Evolutionary conservation across 2,329 filamentous ascomycete genomes (phyloP).

Genomic region (Plectosphaerella cucumerina): DNA sequence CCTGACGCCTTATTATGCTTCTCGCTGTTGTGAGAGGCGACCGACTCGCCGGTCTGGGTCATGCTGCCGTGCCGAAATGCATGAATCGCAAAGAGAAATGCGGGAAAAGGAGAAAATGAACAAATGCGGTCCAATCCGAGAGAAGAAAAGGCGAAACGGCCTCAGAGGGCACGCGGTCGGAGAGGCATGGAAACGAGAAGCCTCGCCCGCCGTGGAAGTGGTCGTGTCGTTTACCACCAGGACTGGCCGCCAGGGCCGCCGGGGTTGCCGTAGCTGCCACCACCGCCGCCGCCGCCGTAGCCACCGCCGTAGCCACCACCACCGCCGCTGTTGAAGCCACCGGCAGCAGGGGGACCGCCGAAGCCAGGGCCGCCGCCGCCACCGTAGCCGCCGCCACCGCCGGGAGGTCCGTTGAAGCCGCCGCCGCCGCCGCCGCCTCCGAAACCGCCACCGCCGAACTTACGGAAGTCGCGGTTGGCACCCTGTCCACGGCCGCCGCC

Average conservation of each 20-base stretch:
- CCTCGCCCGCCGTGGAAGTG: background rate
- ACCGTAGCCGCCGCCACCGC: slow-evolving; percentile 27
- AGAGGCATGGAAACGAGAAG: background rate
- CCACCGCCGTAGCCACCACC: slow-evolving; percentile 35
- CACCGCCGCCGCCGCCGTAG: slow-evolving; percentile 42
- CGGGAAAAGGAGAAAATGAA: slow-evolving; percentile 21
- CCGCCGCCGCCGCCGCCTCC: slow-evolving; percentile 38
- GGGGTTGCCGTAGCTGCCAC: slow-evolving; percentile 64
- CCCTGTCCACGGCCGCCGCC: slow-evolving; percentile 67
- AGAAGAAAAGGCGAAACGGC: slow-evolving; percentile 21
- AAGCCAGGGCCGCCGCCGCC: slow-evolving; percentile 38
- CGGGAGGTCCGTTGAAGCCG: slow-evolving; percentile 34
- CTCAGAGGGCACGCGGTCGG: slow-evolving; percentile 19
- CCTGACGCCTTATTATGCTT: slow-evolving; percentile 28
- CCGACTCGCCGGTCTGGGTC: slow-evolving; percentile 23
- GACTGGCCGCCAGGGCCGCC: slow-evolving; percentile 59
- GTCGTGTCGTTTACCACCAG: slow-evolving; percentile 55
- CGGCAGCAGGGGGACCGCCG: slow-evolving; percentile 33
- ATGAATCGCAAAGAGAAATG: slow-evolving; percentile 15
- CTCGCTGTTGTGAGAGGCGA: slow-evolving; percentile 23
- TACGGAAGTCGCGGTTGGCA: slow-evolving; percentile 87
- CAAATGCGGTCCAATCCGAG: slow-evolving; percentile 5
- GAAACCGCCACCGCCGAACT: slow-evolving; percentile 58
- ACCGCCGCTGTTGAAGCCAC: slow-evolving; percentile 33
- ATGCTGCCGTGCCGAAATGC: slow-evolving; percentile 26